Base-by-base conservation (phyloP, 2,329 filamentous ascomycete genomes). In the Tolypocladium ophioglossoides region DNA sequence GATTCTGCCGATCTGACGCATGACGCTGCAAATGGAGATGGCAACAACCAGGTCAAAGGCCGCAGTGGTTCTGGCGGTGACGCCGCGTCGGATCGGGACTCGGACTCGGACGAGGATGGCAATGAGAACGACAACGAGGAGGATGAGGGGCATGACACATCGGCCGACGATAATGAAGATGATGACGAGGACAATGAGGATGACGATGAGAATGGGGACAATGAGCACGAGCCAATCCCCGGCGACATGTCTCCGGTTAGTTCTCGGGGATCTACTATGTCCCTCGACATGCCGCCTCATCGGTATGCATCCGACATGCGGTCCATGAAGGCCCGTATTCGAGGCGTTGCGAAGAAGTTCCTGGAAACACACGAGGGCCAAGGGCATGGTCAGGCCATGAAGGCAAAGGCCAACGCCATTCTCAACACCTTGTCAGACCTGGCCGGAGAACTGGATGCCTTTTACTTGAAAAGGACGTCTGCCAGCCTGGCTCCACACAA, bases 291-390 rank as follows among this genome's bases (percentile, higher is more conserved):
- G 5, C 78, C 79, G 16, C 72, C 77, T 9, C 73, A 75, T 32
- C 73, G 74, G 16, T 70, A 75, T 41, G 62, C 74, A 16, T 73
- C 75, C 11, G 76, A 79, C 65, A 62, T 70, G 53, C 76, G 72
- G 59, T 82, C 83, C 38, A 79, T 89, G 66, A 68, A 69, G 51
- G 62, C 89, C 52, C 78, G 87, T 55, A 94, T 96, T 61, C 83
- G 85, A 18, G 74, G 83, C 35, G 81, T 87, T 55, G 91, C 94
- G 0, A 89, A 88, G 69, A 87, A 82, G 53, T 96, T 99, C 66
- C 73, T 97, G 38, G 86, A 91, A 55, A 77, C 80, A 0, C 91
- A 97, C 60, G 91, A 96, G 68, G 84, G 82, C 4, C 85, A 90
- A 58, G 83, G 86, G 57, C 78, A 80, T 58, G 84, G 85, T 20